Percentiles rank a stretch among this genome's conserved stretches.
phyloP scores from a whole-genome alignment of 768 basidiomycete genomes.

The Lentinula lateritia region DNA sequence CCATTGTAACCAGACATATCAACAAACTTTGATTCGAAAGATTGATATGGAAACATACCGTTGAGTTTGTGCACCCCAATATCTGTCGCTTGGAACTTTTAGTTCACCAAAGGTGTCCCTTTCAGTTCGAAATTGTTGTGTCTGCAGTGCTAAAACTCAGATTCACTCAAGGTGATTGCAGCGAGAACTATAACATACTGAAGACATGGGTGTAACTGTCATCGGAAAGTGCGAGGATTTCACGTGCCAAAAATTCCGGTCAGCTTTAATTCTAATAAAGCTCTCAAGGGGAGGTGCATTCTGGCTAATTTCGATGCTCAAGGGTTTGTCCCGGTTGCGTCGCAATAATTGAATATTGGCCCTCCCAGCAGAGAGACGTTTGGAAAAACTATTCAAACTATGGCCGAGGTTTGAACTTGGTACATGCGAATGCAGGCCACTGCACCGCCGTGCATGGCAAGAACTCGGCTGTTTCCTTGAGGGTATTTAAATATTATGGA shows the following conservation, averaged over 20 bases:
- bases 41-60: conserved; percentile 39
- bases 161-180: not conserved
- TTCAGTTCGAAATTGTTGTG: conserved; percentile 68
- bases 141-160: conserved; percentile 10
- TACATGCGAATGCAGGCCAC: too few species aligned
- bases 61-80: conserved; percentile 99
- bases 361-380: too few species aligned
- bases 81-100: conserved; percentile 79
- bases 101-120: conserved; percentile 96
- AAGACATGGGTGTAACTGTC: not conserved
- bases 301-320: too few species aligned
- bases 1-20: not conserved
- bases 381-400: too few species aligned
- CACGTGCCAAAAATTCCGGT: not conserved
- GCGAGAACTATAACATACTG: not conserved
- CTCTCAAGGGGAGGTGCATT: too few species aligned
- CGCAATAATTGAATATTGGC: too few species aligned
- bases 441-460: too few species aligned
- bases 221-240: not conserved
- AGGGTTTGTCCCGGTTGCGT: too few species aligned
- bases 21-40: not conserved
- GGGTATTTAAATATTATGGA: too few species aligned
- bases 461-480: too few species aligned
- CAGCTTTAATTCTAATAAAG: too few species aligned
- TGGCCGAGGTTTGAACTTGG: too few species aligned